Base-by-base conservation (phyloP, 768 basidiomycete species). In the Macrolepiota albuminosa region DNA sequence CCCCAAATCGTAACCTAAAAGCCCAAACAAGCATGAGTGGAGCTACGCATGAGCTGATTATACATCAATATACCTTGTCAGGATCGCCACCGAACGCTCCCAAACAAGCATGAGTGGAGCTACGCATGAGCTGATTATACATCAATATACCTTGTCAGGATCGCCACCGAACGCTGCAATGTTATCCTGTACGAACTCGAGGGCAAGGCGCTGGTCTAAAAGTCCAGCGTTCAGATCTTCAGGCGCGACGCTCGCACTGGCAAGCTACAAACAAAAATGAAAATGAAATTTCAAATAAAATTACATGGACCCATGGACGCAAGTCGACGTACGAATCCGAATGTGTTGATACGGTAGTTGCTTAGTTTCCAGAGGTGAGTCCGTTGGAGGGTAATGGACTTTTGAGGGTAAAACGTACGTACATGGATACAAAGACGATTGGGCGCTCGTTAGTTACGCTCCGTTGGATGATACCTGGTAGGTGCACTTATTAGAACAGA, bases 171-270 rank as follows among this genome's bases (percentile, higher is more conserved):
- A 43, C 8, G 42, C 42, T 43, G 42, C 42, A 21, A 43, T 43
- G 5, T 43, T 43, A 4, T 43, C 42, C 42, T 43, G 42, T 21
- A 43, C 42, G 16, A 43, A 43, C n/a, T 43, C 42, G 42, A 43
- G 42, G 3, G 42, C 42, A 3, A 43, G 72, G 1, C 77, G 72
- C 68, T 89, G 86, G 67, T 91, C 88, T 33, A 72, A 73, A 14
- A 88, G 70, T 11, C 87, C 87, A 3, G 78, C 77, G 60, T 88
- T 87, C 31, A 85, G 70, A 62, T 85, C 81, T 61, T 80, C 66
- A 0, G 80, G 70, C 1, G 74, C 69, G 8, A 83, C 75, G 57
- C 73, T 69, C 1, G 70, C 60, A 56, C 84, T 84, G 1, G 84
- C 71, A 26, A 85, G 72, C 79, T 82, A 21, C 21, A 21, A 21